Evolutionary conservation across 2,329 filamentous ascomycete genomes (phyloP).

Genomic region (Parascedosporium putredinis): DNA sequence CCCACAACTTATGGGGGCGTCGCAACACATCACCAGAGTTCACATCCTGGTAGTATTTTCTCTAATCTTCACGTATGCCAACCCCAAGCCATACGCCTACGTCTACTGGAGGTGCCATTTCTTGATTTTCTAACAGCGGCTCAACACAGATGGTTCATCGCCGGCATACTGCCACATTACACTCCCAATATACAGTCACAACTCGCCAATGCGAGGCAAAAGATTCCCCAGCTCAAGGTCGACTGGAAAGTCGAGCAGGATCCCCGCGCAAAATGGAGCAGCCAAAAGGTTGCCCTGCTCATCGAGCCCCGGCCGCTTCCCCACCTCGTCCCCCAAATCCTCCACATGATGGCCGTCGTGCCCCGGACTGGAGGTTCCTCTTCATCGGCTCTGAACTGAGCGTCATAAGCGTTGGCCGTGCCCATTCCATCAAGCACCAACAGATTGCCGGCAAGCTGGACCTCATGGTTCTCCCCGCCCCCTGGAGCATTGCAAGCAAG

Average conservation of each 20-base stretch:
- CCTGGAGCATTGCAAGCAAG: constrained; percentile 34
- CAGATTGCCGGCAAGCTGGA: constrained; percentile 40
- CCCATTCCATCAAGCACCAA: constrained; percentile 36
- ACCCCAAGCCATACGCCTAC: neutral
- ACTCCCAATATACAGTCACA: constrained; percentile 29
- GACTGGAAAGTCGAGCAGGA: constrained; percentile 24
- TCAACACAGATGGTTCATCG: constrained; percentile 27
- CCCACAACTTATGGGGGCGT: neutral
- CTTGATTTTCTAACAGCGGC: neutral
- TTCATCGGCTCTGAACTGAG: constrained; percentile 41
- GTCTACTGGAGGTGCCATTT: neutral
- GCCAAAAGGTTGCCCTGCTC: constrained; percentile 40
- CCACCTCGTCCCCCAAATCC: constrained; percentile 36
- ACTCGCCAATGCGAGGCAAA: constrained; percentile 28
- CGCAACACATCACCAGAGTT: constrained; percentile 19
- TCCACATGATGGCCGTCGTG: constrained; percentile 42
- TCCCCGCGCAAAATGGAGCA: constrained; percentile 29
- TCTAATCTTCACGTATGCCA: constrained; percentile 27
- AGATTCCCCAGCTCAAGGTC: constrained; percentile 28
- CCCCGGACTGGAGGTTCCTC: constrained; percentile 45
- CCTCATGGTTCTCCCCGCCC: constrained; percentile 35
- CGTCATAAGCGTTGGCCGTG: constrained; percentile 31
- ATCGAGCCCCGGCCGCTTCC: constrained; percentile 38
- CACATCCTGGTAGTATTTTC: constrained; percentile 25
- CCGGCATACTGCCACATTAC: constrained; percentile 31